Conservation (phyloP, 2,329 filamentous ascomycete genomes). For the Ilyonectria robusta region DNA sequence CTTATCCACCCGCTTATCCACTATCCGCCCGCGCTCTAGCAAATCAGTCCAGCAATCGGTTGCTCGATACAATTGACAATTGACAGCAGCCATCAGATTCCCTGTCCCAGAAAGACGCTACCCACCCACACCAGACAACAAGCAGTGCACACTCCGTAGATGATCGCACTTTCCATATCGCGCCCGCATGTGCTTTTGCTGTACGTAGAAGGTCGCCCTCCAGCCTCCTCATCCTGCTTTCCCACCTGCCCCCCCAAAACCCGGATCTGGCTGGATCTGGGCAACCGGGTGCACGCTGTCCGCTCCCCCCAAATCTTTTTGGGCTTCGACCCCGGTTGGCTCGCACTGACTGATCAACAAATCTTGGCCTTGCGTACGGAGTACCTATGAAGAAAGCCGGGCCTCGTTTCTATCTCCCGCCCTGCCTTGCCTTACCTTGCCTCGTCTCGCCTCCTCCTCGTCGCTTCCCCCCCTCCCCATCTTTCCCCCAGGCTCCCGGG, state of each 20-base stretch:
- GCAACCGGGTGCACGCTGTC: neutral
- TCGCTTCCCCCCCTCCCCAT: conserved; percentile 3
- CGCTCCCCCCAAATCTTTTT: neutral
- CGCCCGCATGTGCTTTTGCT: neutral
- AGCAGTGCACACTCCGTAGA: neutral
- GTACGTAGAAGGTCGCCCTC: neutral
- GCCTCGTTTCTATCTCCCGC: conserved; percentile 5
- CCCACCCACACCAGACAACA: conserved; percentile 9
- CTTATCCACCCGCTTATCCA: neutral
- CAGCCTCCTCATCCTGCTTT: neutral
- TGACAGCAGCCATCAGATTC: neutral
- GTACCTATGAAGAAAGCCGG: neutral
- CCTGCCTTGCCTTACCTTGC: neutral
- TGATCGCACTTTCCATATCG: neutral
- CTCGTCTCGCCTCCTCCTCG: conserved; percentile 1
- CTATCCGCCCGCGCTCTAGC: conserved; percentile 1
- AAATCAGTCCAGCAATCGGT: neutral
- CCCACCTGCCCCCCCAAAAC: neutral
- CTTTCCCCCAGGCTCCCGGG: neutral
- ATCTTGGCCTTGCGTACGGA: neutral
- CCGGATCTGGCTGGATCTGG: conserved; percentile 11
- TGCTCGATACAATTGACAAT: conserved; percentile 4
- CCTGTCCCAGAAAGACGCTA: neutral
- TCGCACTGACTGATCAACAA: neutral
- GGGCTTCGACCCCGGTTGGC: neutral